phyloP scores from a whole-genome alignment of 306 rosid species.

The Betula pendula region DNA sequence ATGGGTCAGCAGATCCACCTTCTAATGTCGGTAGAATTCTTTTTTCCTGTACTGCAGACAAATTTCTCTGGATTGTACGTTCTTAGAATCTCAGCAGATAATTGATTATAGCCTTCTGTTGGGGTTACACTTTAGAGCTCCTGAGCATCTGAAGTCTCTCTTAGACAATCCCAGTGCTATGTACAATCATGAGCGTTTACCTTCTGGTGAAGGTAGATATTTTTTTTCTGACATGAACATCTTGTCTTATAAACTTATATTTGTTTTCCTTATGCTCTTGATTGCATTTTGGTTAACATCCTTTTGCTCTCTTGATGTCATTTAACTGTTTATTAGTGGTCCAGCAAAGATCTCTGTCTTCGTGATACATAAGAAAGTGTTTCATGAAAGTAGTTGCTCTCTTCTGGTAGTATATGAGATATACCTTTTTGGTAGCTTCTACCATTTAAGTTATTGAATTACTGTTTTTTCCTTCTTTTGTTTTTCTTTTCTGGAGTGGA shows the following conservation, averaged over 20 bases:
- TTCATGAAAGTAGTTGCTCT: not conserved
- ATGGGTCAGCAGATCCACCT: not conserved
- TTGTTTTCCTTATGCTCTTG: slow-evolving; percentile 2
- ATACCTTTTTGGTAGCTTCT: not conserved
- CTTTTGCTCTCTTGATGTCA: not conserved
- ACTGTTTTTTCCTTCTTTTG: not conserved
- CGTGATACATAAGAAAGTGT: not conserved
- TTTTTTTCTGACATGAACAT: slow-evolving; percentile 8
- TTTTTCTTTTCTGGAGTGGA: not conserved
- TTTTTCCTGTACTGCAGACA: slow-evolving; percentile 61
- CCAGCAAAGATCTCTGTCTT: not conserved
- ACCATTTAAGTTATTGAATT: not conserved
- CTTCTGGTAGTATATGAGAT: not conserved
- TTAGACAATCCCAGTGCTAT: slow-evolving; percentile 45
- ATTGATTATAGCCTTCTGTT: slow-evolving; percentile 94
- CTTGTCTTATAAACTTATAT: not conserved
- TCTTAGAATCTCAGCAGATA: slow-evolving; percentile 86
- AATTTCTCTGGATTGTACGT: slow-evolving; percentile 71
- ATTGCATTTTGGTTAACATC: not conserved
- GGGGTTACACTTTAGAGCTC: slow-evolving; percentile 96
- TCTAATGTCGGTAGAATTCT: slow-evolving; percentile 4
- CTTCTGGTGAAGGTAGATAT: slow-evolving; percentile 47
- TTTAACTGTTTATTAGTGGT: not conserved
- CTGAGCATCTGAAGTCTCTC: slow-evolving; percentile 71
- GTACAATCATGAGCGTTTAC: slow-evolving; percentile 36